Percentiles rank a stretch among this genome's conserved stretches.
These are phyloP conservation scores for Halophytophthora polymorphica DNA, from an alignment of 352 stramenopile species.

Conservation along the genomic window DNA sequence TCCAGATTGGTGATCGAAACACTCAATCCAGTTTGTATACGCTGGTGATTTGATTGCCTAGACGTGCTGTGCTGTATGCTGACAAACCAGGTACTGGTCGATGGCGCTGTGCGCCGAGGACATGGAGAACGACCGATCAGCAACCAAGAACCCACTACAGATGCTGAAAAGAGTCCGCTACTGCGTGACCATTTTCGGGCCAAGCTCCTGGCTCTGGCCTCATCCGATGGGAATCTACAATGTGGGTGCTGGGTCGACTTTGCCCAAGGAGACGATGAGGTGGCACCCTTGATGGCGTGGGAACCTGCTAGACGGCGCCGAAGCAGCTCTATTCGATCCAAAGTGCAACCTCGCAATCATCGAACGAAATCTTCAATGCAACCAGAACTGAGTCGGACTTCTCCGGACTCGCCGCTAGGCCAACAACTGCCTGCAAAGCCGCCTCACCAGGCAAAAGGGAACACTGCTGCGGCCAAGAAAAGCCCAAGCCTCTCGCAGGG, in stretches of 20 bases:
- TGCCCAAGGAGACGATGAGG: slow-evolving; percentile 27
- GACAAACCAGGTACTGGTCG: slow-evolving; percentile 33
- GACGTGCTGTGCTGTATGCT: slow-evolving; percentile 54
- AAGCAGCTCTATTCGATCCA: slow-evolving; percentile 1
- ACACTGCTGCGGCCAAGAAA: slow-evolving; percentile 4
- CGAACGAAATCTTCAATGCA: slow-evolving; percentile 21
- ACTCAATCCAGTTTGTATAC: neutral
- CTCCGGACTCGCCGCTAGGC: slow-evolving; percentile 23
- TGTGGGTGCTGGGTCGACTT: slow-evolving; percentile 38
- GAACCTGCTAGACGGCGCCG: slow-evolving; percentile 10
- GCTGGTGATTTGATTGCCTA: slow-evolving; percentile 8
- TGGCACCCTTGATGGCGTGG: slow-evolving; percentile 37
- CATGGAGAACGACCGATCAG: slow-evolving; percentile 5
- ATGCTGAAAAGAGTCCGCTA: slow-evolving; percentile 41
- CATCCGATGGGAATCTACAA: slow-evolving; percentile 22
- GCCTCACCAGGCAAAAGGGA: slow-evolving; percentile 1
- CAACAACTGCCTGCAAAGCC: slow-evolving; percentile 6
- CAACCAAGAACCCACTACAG: slow-evolving; percentile 8
- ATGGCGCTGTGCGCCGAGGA: slow-evolving; percentile 11
- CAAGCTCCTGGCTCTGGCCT: slow-evolving; percentile 35
- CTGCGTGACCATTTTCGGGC: slow-evolving; percentile 44
- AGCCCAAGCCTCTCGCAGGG: neutral
- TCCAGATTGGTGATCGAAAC: neutral
- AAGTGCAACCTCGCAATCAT: slow-evolving; percentile 21
- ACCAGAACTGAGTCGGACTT: slow-evolving; percentile 14